These are phyloP conservation scores for Ceriops tagal DNA, from an alignment of 345 rosid species.

Conservation along the genomic window DNA sequence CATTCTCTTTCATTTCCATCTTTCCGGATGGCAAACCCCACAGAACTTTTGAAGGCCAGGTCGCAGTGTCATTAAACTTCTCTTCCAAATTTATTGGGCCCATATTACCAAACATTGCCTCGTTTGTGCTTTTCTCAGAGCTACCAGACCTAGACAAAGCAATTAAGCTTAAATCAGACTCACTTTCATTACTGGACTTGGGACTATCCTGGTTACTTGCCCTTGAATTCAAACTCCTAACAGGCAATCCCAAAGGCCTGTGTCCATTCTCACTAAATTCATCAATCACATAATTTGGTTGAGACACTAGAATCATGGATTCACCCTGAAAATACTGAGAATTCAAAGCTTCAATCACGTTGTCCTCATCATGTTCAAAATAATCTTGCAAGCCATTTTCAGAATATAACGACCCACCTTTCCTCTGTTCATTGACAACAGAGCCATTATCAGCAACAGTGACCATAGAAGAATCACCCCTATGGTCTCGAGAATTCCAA, in stretches of 20 bases:
- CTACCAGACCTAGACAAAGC: conserved; percentile 12
- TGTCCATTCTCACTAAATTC: conserved; percentile 21
- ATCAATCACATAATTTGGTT: conserved; percentile 41
- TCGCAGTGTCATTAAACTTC: conserved; percentile 28
- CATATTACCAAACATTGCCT: conserved; percentile 28
- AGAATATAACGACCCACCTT: conserved; percentile 23
- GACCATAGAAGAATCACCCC: conserved; percentile 10
- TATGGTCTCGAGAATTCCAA: conserved; percentile 16
- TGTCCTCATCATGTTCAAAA: conserved; percentile 26
- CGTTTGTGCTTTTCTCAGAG: conserved; percentile 24
- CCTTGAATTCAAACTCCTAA: conserved; percentile 63
- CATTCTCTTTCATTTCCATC: conserved; percentile 35
- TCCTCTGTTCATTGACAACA: conserved; percentile 22
- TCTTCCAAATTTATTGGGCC: conserved; percentile 33
- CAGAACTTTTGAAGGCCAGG: conserved; percentile 37
- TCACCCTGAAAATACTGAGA: conserved; percentile 54
- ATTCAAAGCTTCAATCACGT: conserved; percentile 51
- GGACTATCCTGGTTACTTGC: conserved; percentile 13
- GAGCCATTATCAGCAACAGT: not conserved
- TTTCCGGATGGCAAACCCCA: conserved; percentile 44
- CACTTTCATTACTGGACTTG: conserved; percentile 31
- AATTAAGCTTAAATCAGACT: conserved; percentile 27
- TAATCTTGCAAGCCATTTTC: conserved; percentile 26
- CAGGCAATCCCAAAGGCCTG: conserved; percentile 70
- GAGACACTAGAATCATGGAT: conserved; percentile 53